Evolutionary conservation across 2,329 filamentous ascomycete species (phyloP).

Genomic region (Scolecobasidium constrictum): DNA sequence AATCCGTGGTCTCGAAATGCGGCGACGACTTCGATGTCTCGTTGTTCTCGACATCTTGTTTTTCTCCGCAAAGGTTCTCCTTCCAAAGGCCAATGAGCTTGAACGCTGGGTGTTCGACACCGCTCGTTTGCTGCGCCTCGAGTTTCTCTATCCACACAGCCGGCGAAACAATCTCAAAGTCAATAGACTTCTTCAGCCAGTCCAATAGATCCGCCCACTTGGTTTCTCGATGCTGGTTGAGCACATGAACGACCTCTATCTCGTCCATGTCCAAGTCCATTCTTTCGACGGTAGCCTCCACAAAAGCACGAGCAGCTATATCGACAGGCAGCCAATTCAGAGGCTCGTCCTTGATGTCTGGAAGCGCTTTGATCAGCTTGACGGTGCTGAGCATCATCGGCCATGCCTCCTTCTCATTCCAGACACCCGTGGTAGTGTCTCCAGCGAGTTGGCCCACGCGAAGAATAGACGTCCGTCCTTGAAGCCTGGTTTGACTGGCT

Average conservation of each 20-base stretch:
- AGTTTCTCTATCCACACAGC: not conserved
- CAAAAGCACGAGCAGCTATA: constrained; percentile 17
- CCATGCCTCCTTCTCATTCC: constrained; percentile 40
- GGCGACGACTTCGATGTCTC: too few species aligned
- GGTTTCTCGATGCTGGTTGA: not conserved
- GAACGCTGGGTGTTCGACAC: not conserved
- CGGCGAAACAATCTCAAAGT: not conserved
- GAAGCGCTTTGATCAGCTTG: constrained; percentile 19
- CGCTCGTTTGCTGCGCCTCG: not conserved
- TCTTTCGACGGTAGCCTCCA: constrained; percentile 8
- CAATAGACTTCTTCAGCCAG: not conserved
- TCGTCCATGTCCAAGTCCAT: not conserved
- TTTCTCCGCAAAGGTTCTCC: not conserved
- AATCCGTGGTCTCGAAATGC: too few species aligned
- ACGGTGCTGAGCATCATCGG: constrained; percentile 35
- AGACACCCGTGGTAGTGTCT: constrained; percentile 34
- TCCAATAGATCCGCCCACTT: constrained; percentile 1
- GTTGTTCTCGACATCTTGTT: not conserved
- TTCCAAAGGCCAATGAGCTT: not conserved
- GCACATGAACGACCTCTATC: not conserved
- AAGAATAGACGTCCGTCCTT: constrained; percentile 18
- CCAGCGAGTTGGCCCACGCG: constrained; percentile 37
- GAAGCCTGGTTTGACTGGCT: constrained; percentile 18
- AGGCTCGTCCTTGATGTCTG: constrained; percentile 14
- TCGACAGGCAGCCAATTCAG: constrained; percentile 22